Base-by-base conservation (phyloP, 2,329 filamentous ascomycete genomes). In the Phaeoacremonium minimum region DNA sequence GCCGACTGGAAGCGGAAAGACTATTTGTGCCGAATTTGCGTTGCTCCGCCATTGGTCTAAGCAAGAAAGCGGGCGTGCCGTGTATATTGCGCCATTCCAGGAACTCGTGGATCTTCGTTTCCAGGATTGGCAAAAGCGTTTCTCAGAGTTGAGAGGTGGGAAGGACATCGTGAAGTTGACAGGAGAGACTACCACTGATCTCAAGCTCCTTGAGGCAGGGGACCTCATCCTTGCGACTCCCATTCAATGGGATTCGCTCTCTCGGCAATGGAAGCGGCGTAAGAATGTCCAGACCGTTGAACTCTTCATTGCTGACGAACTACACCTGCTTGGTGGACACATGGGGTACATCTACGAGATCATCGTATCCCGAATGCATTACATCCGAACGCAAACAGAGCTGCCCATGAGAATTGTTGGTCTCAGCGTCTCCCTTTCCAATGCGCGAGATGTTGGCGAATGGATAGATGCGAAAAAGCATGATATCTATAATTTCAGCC, bases 381-480 rank as follows among this genome's bases (percentile, higher is more conserved):
- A 93, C 46, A 96, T 98, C 56, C 84, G 88, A 40, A 83, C 87
- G 1, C 88, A 96, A 57, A 84, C 87, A 1, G 86, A 95, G 58
- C 80, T 85, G 28, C 80, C 85, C 8, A 75, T 97, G 67, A 83
- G 93, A 35, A 91, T 97, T 32, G 67, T 98, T 36, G 93, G 89
- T 3, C 66, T 98, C 42, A 90, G 88, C 55, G 93, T 96, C 18
- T 94, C 93, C 16, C 73, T 98, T 15, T 83, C 93, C 5, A 97
- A 96, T 56, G 90, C 91, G 33, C 80, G 89, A 41, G 93, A 98
- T 52, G 78, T 98, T 51, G 91, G 91, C 35, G 93, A 96, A 63
- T 98, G 93, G 93, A 89, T 98, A 48, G 93, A 94, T 47, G 93
- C 91, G 7, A 95, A 83, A 60, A 97, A 96, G 69, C 93, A 98